Percentiles rank a stretch among this genome's conserved stretches.
Conservation (phyloP, 2,329 filamentous ascomycete genomes). For the Aspergillus melleus region DNA sequence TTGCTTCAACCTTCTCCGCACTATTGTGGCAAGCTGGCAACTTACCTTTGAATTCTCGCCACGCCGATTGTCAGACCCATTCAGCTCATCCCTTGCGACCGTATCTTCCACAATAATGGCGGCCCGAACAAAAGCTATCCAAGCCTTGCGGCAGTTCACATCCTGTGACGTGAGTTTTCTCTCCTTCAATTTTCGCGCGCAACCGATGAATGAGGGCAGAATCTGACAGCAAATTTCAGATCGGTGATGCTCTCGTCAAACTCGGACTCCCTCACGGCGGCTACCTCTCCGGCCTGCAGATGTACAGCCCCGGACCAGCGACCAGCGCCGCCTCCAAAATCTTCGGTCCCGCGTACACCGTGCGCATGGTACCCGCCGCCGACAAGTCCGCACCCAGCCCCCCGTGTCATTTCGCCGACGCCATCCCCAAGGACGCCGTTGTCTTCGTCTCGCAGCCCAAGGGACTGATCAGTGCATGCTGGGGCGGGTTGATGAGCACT, state of each 20-base stretch:
- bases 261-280: constrained; percentile 34
- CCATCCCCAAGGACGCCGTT: constrained; percentile 33
- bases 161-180: constrained; percentile 20
- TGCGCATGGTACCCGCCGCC: neutral
- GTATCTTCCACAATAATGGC: constrained; percentile 6
- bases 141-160: constrained; percentile 17
- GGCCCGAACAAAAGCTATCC: constrained; percentile 14
- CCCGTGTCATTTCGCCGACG: constrained; percentile 36
- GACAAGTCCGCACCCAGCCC: constrained; percentile 25
- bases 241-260: constrained; percentile 38
- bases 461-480: constrained; percentile 35
- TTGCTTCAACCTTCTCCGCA: no score
- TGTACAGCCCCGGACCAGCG: constrained; percentile 27
- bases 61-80: no score
- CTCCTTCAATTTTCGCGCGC: no score
- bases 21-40: no score
- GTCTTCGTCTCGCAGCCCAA: constrained; percentile 41
- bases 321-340: constrained; percentile 23
- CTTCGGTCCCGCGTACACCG: constrained; percentile 1
- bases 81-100: no score
- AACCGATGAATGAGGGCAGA: no score
- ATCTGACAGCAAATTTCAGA: constrained; percentile 13
- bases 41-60: no score
- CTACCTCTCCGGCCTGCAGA: constrained; percentile 34
- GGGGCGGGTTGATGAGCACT: constrained; percentile 42